Percentiles rank a stretch among this genome's conserved stretches.
phyloP scores from a whole-genome alignment of 345 rosid species.

The Isatis tinctoria region DNA sequence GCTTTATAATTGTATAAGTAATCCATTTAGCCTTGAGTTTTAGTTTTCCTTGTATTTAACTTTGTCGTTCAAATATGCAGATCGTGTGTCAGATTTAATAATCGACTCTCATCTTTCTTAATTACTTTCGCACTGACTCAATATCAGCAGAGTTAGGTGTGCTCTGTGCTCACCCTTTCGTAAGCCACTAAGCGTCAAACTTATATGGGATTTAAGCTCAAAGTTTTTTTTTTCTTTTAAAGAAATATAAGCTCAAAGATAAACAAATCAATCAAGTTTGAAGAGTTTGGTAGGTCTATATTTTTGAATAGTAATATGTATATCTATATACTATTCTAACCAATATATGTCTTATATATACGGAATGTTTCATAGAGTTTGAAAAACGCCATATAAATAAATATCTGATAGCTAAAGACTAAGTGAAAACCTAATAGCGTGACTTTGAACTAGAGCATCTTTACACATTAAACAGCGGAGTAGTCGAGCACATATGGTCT shows the following conservation, averaged over 20 bases:
- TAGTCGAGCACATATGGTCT: neutral
- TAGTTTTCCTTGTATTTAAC: neutral
- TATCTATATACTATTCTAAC: neutral
- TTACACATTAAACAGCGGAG: neutral
- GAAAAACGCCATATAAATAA: neutral
- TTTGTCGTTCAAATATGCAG: neutral
- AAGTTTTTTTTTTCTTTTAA: too few relatives aligned
- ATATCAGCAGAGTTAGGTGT: too few relatives aligned
- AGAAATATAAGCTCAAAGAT: slow-evolving; percentile 2
- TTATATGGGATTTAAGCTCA: neutral
- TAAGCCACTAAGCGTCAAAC: neutral
- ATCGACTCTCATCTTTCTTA: too few relatives aligned
- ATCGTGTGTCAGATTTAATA: neutral
- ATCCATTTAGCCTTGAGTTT: neutral
- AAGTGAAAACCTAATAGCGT: neutral
- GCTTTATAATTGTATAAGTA: neutral
- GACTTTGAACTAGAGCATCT: neutral
- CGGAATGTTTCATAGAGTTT: slow-evolving; percentile 1
- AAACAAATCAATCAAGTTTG: neutral
- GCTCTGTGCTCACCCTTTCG: too few relatives aligned
- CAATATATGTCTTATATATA: neutral
- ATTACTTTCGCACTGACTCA: too few relatives aligned
- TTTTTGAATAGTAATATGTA: neutral
- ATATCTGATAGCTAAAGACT: neutral
- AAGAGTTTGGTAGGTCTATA: neutral